These are phyloP conservation scores for Aspergillaceae sp. DNA, from an alignment of 2,329 filamentous ascomycete species.

Conservation along the genomic window DNA sequence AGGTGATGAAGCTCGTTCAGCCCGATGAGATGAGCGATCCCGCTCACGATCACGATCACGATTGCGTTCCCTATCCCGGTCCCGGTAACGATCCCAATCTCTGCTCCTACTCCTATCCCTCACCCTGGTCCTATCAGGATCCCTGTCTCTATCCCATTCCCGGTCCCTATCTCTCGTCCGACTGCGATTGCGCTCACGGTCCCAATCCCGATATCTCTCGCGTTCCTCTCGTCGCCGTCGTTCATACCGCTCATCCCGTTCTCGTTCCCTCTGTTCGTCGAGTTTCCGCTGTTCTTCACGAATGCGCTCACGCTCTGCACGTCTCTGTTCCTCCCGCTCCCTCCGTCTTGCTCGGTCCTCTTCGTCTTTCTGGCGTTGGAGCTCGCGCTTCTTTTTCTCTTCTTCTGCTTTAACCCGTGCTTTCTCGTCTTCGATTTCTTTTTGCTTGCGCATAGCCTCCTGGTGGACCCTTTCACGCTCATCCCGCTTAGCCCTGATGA, in stretches of 20 bases:
- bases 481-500: conserved; percentile 45
- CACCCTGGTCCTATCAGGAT: conserved; percentile 2
- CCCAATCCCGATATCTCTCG: conserved; percentile 36
- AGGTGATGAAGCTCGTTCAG: conserved; percentile 23
- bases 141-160: conserved; percentile 15
- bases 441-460: conserved; percentile 44
- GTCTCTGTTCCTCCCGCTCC: conserved; percentile 41
- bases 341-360: conserved; percentile 43
- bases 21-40: conserved; percentile 21
- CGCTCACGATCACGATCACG: conserved; percentile 21
- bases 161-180: conserved; percentile 24
- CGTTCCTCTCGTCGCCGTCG: conserved; percentile 38
- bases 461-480: conserved; percentile 44
- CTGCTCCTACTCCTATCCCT: conserved; percentile 7
- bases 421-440: conserved; percentile 41
- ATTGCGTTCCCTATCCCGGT: conserved; percentile 16
- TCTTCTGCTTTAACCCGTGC: conserved; percentile 36
- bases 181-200: conserved; percentile 26
- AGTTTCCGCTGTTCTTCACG: conserved; percentile 46
- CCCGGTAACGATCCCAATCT: conserved; percentile 17
- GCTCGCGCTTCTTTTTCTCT: conserved; percentile 34
- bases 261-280: conserved; percentile 45
- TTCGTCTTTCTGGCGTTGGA: conserved; percentile 37
- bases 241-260: conserved; percentile 41
- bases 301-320: conserved; percentile 43